These are phyloP conservation scores for Puccinia polysora DNA, from an alignment of 1,284 basidiomycete species.

Conservation along the genomic window DNA sequence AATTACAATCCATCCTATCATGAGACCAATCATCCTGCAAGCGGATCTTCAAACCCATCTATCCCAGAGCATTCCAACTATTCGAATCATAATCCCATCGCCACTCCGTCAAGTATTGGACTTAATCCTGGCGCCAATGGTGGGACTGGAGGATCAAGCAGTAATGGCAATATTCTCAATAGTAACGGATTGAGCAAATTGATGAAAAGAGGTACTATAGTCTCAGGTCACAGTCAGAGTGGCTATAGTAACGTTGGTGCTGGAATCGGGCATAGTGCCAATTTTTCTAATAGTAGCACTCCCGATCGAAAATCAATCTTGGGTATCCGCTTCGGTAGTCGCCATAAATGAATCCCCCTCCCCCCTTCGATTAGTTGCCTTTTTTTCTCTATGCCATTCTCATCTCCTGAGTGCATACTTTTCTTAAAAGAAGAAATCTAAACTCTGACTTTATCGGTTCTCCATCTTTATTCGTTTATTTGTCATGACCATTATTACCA, in stretches of 20 bases:
- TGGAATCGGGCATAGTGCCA: neutral
- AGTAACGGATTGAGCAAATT: constrained; percentile 10
- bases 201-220: constrained; percentile 17
- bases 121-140: neutral
- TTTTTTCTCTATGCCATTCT: neutral
- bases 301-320: constrained; percentile 29
- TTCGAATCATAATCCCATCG: neutral
- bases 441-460: too few relatives aligned
- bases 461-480: too few relatives aligned
- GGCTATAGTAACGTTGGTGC: neutral
- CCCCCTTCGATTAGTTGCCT: neutral
- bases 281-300: neutral
- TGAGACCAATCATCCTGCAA: too few relatives aligned
- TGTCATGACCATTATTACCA: too few relatives aligned
- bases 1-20: too few relatives aligned
- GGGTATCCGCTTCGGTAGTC: constrained; percentile 22
- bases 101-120: neutral
- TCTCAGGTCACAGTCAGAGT: constrained; percentile 8
- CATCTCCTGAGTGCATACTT: too few relatives aligned
- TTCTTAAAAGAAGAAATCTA: neutral
- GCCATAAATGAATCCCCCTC: constrained; percentile 31
- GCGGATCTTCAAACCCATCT: too few relatives aligned
- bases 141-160: neutral
- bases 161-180: neutral
- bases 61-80: too few relatives aligned